Conservation (phyloP, 768 basidiomycete species). For the Coprinopsis strossmayeri region DNA sequence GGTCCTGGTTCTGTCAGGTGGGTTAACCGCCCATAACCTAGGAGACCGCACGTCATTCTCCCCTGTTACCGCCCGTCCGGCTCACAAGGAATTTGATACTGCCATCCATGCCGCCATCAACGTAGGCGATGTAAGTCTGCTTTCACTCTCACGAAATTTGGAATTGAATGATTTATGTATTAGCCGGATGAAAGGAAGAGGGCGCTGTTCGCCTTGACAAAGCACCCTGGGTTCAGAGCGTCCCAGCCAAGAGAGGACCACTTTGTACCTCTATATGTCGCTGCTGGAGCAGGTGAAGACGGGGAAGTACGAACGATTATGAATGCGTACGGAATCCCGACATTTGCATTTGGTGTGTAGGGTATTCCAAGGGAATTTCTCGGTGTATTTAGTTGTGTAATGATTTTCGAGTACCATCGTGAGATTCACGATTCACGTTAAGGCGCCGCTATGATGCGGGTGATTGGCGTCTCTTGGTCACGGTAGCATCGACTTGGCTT, state of each 20-base stretch:
- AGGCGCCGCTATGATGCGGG: too few relatives aligned
- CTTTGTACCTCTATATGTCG: conserved; percentile 74
- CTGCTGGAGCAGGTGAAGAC: conserved; percentile 63
- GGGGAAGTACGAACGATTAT: conserved; percentile 43
- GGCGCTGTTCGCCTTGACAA: conserved; percentile 46
- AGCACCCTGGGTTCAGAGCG: conserved; percentile 55
- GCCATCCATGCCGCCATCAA: conserved; percentile 53
- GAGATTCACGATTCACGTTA: too few relatives aligned
- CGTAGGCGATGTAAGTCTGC: conserved; percentile 38
- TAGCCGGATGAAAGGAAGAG: conserved; percentile 48
- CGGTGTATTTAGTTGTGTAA: neutral
- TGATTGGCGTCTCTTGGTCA: conserved; percentile 8
- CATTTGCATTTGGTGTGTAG: conserved; percentile 58
- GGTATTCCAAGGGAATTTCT: neutral
- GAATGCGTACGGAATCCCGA: conserved; percentile 52
- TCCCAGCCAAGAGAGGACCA: conserved; percentile 79
- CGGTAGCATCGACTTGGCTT: conserved; percentile 1
- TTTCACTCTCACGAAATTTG: conserved; percentile 3
- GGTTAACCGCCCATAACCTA: conserved; percentile 63
- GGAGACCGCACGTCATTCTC: conserved; percentile 44
- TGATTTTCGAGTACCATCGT: too few relatives aligned
- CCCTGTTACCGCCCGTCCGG: conserved; percentile 38
- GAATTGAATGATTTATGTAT: conserved; percentile 8
- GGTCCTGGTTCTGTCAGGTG: conserved; percentile 65
- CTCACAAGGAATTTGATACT: conserved; percentile 50